A percentile compares a stretch with the other conserved stretches of the same genome.
These are phyloP conservation scores for Albugo candida DNA, from an alignment of 352 stramenopile species.

Conservation along the genomic window DNA sequence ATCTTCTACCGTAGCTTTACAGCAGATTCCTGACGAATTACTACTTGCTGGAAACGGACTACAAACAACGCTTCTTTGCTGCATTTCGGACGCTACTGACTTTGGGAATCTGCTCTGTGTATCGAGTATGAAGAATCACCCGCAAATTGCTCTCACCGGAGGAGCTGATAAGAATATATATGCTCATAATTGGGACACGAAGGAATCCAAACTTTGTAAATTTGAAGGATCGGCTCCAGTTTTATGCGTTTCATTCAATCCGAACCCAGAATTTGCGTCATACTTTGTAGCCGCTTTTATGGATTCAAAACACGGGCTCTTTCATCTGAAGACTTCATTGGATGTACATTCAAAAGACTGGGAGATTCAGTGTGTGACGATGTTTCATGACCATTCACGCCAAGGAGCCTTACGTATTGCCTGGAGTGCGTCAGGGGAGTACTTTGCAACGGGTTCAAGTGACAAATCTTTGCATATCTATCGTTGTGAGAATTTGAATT, in stretches of 20 bases:
- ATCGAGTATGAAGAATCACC: conserved; percentile 16
- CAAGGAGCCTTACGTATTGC: conserved; percentile 41
- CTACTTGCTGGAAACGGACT: conserved; percentile 28
- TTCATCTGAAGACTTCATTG: conserved; percentile 12
- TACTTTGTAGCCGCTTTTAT: conserved; percentile 51
- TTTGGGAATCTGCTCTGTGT: conserved; percentile 54
- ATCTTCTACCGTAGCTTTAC: background rate
- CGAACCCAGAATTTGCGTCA: conserved; percentile 14
- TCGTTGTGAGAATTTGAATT: conserved; percentile 13
- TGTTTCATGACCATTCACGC: conserved; percentile 46
- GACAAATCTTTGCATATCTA: conserved; percentile 66
- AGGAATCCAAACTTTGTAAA: conserved; percentile 18
- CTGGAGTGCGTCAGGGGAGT: conserved; percentile 27
- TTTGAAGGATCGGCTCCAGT: conserved; percentile 23
- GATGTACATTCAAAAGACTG: conserved; percentile 9
- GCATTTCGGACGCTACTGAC: conserved; percentile 28
- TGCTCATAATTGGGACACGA: conserved; percentile 37
- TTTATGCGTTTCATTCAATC: conserved; percentile 40
- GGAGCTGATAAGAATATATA: conserved; percentile 57
- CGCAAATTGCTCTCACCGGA: conserved; percentile 29
- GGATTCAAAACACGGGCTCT: conserved; percentile 45
- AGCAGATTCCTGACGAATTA: conserved; percentile 48
- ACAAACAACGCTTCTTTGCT: conserved; percentile 8
- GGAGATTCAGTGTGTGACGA: conserved; percentile 17
- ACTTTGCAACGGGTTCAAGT: conserved; percentile 53